These are phyloP conservation scores for Akebia trifoliata DNA, from an alignment of 164 flowering plant genomes.

Conservation along the genomic window DNA sequence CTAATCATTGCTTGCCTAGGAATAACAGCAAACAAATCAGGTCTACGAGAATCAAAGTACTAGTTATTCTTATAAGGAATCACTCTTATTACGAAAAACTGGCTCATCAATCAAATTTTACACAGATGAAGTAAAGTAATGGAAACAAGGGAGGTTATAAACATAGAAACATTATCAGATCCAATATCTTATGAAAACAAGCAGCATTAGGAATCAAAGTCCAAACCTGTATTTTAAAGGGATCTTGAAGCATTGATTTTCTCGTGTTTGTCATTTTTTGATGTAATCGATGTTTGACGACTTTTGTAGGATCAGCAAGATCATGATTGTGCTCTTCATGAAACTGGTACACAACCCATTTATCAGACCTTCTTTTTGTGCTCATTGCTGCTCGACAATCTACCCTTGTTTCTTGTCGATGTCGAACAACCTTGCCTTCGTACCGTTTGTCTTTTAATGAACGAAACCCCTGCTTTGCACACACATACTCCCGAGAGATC, in stretches of 20 bases:
- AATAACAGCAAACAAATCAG: background rate
- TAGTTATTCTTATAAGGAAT: background rate
- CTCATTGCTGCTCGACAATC: conserved; percentile 22
- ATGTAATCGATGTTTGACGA: conserved; percentile 6
- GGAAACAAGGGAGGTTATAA: background rate
- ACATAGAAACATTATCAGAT: no score
- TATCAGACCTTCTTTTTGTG: conserved; percentile 17
- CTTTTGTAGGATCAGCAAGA: conserved; percentile 13
- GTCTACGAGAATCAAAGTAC: background rate
- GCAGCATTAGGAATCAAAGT: background rate
- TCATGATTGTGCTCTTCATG: conserved; percentile 19
- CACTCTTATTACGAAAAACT: background rate
- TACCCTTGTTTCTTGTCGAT: conserved; percentile 17
- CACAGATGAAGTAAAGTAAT: background rate
- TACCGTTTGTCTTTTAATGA: conserved; percentile 18
- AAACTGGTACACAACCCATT: conserved; percentile 16
- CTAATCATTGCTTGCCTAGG: background rate
- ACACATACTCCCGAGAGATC: conserved; percentile 17
- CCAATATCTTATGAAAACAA: background rate
- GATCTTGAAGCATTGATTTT: conserved; percentile 18
- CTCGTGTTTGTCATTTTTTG: conserved; percentile 12
- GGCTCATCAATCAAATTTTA: background rate
- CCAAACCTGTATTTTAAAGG: conserved; percentile 14
- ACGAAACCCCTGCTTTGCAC: conserved; percentile 15
- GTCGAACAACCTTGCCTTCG: conserved; percentile 16